Base-by-base conservation (phyloP, 768 basidiomycete species). In the Trametes coccinea region DNA sequence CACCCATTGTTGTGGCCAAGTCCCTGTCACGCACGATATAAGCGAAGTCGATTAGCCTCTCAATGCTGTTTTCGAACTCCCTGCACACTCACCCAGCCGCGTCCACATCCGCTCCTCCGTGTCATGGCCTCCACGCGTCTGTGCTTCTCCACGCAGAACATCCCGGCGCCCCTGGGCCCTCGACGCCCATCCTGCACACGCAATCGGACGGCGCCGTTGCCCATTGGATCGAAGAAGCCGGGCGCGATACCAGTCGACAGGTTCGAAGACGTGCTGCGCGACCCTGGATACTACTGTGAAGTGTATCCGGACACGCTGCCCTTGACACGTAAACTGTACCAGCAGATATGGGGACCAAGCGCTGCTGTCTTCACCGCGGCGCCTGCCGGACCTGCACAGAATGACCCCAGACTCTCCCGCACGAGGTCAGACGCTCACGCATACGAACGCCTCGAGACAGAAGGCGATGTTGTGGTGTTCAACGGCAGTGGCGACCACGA, bases 221-320 rank as follows among this genome's bases (percentile, higher is more conserved):
- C 29, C 5, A 53, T 30, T 22, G 54, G 16, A 8, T 29, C 37
- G 9, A 47, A 6, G 8, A 29, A 31, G 6, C 2, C 14, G 10
- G 33, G 7, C 16, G 45, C 14, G 33, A 45, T 53, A 17, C 45
- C 59, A 5, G 30, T 16, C 4, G 50, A 53, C 39, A 60, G 31
- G 43, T 40, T 58, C 51, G 45, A 10, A 11, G 59, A 52, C 3
- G 51, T 45, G 17, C 43, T 60, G 34, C 43, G 34, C 30, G n/a
- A 56, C 27, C 53, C 53, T 0, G 41, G 39, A 8, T 27, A 49
- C 39, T 58, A 50, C 48, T 29, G 47, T 39, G 47, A 49, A 39
- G 10, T 50, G 10, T 58, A 58, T 22, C 56, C 56, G 2, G 48
- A 50, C 27, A 40, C 47, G 30, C 39, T 58, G 6, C 56, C 56